Conservation (phyloP, 345 rosid species). For the Salix purpurea region DNA sequence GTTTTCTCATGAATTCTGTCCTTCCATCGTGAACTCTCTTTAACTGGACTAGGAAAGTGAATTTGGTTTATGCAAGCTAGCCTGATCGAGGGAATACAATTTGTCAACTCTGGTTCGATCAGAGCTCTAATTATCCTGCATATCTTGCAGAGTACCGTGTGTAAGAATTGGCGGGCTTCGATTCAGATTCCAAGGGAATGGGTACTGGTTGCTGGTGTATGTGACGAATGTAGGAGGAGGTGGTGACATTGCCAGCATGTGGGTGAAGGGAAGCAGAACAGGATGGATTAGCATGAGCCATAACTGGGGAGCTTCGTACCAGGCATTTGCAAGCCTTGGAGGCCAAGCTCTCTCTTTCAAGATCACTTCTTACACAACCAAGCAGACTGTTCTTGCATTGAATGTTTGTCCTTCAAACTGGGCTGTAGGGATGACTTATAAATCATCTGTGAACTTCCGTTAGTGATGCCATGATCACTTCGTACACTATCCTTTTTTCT, state of each 20-base stretch:
- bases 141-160: conserved; percentile 15
- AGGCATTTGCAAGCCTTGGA: conserved; percentile 65
- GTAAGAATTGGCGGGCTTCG: conserved; percentile 21
- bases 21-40: too few species aligned
- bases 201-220: conserved; percentile 21
- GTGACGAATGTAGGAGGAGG: conserved; percentile 31
- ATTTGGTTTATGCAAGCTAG: too few species aligned
- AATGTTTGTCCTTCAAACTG: conserved; percentile 71
- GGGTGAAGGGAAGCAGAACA: conserved; percentile 46
- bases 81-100: too few species aligned
- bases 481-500: too few species aligned
- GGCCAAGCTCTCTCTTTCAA: conserved; percentile 78
- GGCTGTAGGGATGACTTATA: conserved; percentile 54
- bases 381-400: conserved; percentile 49
- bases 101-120: too few species aligned
- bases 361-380: conserved; percentile 57
- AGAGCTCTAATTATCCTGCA: not conserved
- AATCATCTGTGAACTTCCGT: conserved; percentile 49
- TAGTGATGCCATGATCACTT: conserved; percentile 14
- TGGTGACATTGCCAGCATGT: conserved; percentile 23
- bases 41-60: too few species aligned
- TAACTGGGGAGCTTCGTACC: conserved; percentile 93
- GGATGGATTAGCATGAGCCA: conserved; percentile 85
- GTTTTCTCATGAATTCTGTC: too few species aligned
- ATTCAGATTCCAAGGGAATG: conserved; percentile 31